Conservation (phyloP, 495 filamentous ascomycete genomes). For the Durotheca rogersii region DNA sequence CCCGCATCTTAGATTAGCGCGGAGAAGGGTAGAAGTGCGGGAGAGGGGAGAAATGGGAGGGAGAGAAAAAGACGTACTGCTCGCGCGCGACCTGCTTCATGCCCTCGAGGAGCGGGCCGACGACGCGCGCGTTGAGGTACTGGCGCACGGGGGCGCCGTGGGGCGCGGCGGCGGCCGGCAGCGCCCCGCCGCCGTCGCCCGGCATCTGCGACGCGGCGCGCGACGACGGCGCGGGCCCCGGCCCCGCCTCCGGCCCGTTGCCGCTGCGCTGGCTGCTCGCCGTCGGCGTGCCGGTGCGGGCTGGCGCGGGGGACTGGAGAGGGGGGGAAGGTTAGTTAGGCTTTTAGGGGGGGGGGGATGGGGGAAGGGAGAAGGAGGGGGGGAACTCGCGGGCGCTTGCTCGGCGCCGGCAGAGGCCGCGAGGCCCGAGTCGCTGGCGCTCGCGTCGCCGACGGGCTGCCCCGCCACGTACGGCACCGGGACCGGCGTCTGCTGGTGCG, state of each 20-base stretch:
- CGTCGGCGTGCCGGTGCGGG: conserved; percentile 41
- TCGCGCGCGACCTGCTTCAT: conserved; percentile 86
- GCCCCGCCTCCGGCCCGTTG: conserved; percentile 17
- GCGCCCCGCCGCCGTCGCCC: conserved; percentile 47
- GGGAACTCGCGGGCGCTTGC: conserved; percentile 22
- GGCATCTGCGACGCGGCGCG: conserved; percentile 56
- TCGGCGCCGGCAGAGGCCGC: conserved; percentile 15
- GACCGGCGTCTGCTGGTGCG: conserved; percentile 28
- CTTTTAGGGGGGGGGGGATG: not conserved
- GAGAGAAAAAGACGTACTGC: conserved; percentile 60
- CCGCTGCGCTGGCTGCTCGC: conserved; percentile 23
- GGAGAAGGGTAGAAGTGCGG: conserved; percentile 1
- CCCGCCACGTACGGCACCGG: conserved; percentile 31
- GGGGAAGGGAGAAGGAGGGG: not conserved
- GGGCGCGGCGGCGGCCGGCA: conserved; percentile 54
- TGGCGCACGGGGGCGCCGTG: conserved; percentile 85
- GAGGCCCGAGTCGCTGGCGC: not conserved
- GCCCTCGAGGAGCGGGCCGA: conserved; percentile 79
- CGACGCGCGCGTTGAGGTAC: conserved; percentile 89
- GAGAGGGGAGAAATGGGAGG: not conserved
- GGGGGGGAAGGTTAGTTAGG: conserved; percentile 1
- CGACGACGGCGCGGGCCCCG: too few relatives aligned
- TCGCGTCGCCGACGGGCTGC: conserved; percentile 12
- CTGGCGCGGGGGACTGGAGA: conserved; percentile 27
- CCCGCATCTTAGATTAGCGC: too few relatives aligned